Conservation (phyloP, 176 grass and related monocot species). For the Rhynchospora tenuis region DNA sequence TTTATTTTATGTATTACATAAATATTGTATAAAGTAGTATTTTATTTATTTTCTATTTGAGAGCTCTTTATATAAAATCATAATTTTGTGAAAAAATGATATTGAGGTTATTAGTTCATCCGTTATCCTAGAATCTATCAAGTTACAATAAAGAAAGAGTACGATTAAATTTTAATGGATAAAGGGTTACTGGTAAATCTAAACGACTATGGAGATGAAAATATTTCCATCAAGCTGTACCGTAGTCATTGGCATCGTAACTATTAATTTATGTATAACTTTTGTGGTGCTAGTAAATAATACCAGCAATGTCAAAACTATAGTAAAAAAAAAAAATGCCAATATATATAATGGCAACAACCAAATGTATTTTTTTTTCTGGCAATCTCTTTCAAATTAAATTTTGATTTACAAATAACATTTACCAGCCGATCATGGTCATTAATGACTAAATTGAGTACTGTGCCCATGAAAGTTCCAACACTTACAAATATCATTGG, state of each 20-base stretch:
- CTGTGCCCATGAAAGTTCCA: not conserved
- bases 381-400: not conserved
- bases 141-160: no score
- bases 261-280: not conserved
- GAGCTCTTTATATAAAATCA: no score
- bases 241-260: not conserved
- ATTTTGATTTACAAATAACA: not conserved
- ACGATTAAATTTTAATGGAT: no score
- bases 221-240: no score
- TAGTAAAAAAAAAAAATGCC: not conserved
- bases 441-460: not conserved
- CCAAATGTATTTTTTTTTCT: not conserved
- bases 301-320: not conserved
- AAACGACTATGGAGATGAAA: no score
- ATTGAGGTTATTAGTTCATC: no score
- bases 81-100: no score
- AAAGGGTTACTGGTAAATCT: no score
- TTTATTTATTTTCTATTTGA: no score
- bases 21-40: no score
- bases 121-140: no score
- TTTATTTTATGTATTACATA: no score
- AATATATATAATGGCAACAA: not conserved
- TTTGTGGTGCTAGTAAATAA: not conserved
- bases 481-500: not conserved
- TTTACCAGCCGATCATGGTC: not conserved